Conservation (phyloP, 768 basidiomycete species). For the Amanita molliuscula region DNA sequence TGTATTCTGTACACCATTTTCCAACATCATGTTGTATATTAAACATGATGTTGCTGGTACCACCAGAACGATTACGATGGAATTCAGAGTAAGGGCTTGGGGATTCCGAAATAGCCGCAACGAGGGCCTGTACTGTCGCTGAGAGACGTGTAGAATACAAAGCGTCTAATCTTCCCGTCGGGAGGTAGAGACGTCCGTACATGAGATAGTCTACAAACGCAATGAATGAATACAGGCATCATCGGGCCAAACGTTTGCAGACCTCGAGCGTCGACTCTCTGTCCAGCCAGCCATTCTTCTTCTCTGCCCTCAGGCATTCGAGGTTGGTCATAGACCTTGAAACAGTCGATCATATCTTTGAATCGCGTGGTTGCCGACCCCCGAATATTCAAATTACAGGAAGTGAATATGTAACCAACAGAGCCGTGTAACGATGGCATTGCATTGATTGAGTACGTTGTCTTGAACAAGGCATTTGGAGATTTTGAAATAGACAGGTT, state of each 20-base stretch:
- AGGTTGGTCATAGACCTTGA: conserved; percentile 77
- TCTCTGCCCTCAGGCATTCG: conserved; percentile 66
- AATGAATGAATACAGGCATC: conserved; percentile 7
- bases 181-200: conserved; percentile 87
- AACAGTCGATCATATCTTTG: conserved; percentile 85
- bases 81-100: conserved; percentile 31
- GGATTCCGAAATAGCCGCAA: conserved; percentile 82
- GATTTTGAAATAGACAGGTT: conserved; percentile 80
- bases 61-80: conserved; percentile 32
- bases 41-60: conserved; percentile 66
- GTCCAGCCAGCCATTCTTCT: conserved; percentile 76
- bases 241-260: conserved; percentile 13
- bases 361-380: conserved; percentile 64
- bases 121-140: conserved; percentile 68
- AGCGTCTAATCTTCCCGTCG: conserved; percentile 81
- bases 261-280: conserved; percentile 72
- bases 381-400: conserved; percentile 68
- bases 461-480: conserved; percentile 82
- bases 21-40: conserved; percentile 89
- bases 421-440: conserved; percentile 90
- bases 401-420: conserved; percentile 88
- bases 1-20: conserved; percentile 88
- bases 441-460: conserved; percentile 87
- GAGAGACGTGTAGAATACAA: conserved; percentile 77
- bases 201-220: conserved; percentile 70